These are phyloP conservation scores for Fonsecaea nubica DNA, from an alignment of 2,329 filamentous ascomycete genomes.

Conservation along the genomic window DNA sequence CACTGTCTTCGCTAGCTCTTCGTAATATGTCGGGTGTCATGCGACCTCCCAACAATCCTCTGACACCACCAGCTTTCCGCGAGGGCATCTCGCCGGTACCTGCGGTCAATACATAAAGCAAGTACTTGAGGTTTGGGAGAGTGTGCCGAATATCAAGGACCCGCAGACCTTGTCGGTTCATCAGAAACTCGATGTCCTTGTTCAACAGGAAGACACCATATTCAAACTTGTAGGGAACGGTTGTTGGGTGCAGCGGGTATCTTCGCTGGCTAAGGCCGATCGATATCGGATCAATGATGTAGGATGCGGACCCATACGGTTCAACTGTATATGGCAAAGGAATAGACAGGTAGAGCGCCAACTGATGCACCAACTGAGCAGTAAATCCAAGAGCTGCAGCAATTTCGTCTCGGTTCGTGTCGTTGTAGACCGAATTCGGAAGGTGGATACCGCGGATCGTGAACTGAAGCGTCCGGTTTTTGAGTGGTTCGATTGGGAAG, in stretches of 20 bases:
- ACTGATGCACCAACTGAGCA: constrained; percentile 73
- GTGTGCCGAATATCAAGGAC: constrained; percentile 92
- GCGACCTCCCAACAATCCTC: constrained; percentile 52
- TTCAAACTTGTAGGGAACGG: constrained; percentile 87
- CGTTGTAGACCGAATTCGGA: constrained; percentile 79
- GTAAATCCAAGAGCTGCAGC: constrained; percentile 83
- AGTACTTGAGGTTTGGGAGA: constrained; percentile 88
- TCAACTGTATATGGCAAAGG: constrained; percentile 81
- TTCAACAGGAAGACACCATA: constrained; percentile 97
- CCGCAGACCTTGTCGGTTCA: constrained; percentile 71
- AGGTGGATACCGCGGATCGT: constrained; percentile 79
- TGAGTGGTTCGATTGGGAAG: constrained; percentile 77
- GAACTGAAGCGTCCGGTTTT: constrained; percentile 73
- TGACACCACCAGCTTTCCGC: constrained; percentile 61
- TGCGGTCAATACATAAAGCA: constrained; percentile 86
- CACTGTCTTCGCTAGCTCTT: constrained; percentile 51
- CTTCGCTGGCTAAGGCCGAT: constrained; percentile 63
- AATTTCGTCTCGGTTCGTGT: constrained; percentile 71
- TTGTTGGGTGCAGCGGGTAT: constrained; percentile 81
- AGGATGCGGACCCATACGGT: constrained; percentile 74
- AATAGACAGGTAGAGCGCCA: constrained; percentile 82
- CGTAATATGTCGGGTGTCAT: constrained; percentile 49
- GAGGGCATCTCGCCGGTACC: constrained; percentile 69
- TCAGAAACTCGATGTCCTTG: constrained; percentile 82
- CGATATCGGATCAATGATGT: constrained; percentile 76